These are phyloP conservation scores for Trypanosoma theileri DNA, from an alignment of 208 protist genomes.

Conservation along the genomic window DNA sequence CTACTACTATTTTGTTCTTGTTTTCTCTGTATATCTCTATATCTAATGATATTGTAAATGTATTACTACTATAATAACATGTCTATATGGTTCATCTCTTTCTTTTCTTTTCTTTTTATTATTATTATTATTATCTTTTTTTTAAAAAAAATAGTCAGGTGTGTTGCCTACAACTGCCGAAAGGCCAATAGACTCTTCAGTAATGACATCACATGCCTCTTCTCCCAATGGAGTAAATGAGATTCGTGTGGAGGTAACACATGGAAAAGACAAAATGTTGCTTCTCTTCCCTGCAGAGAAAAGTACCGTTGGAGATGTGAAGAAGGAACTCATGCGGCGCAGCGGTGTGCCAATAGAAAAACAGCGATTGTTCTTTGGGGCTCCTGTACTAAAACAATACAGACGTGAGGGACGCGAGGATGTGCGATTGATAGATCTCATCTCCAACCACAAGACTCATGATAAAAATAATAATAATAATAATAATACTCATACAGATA, in stretches of 20 bases:
- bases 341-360: constrained; percentile 43
- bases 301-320: constrained; percentile 50
- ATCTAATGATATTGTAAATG: too few species aligned
- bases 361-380: constrained; percentile 73
- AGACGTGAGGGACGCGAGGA: constrained; percentile 34
- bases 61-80: too few species aligned
- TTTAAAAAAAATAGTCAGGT: not conserved
- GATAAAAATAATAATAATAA: not conserved
- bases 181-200: too few species aligned
- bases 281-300: constrained; percentile 15
- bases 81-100: not conserved
- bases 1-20: not conserved
- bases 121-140: not conserved
- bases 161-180: too few species aligned
- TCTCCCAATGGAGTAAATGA: not conserved
- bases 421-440: constrained; percentile 35
- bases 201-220: too few species aligned
- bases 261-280: constrained; percentile 7
- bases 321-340: constrained; percentile 38
- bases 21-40: not conserved
- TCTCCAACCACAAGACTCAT: constrained; percentile 16
- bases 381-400: constrained; percentile 50
- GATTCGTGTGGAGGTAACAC: constrained; percentile 23
- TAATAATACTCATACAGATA: not conserved
- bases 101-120: constrained; percentile 1